Evolutionary conservation across 768 basidiomycete species (phyloP).

Genomic region (Amanita muscaria): DNA sequence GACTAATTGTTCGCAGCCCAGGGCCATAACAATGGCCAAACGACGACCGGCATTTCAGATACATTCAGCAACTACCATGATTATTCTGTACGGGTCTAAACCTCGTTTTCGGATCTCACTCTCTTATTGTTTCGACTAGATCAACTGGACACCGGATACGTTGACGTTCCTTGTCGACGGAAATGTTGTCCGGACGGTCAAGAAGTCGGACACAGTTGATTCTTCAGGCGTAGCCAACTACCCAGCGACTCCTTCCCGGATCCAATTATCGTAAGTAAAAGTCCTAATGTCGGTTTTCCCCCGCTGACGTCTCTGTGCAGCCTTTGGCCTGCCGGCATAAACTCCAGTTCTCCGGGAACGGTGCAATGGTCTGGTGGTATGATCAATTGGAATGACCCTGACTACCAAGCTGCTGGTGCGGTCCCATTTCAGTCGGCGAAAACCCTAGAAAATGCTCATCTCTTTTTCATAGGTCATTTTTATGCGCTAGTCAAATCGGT

Average conservation of each 20-base stretch:
- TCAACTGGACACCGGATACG: conserved; percentile 71
- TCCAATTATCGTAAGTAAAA: conserved; percentile 63
- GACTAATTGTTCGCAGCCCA: conserved; percentile 23
- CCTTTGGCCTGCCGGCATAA: conserved; percentile 78
- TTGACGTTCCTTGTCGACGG: conserved; percentile 67
- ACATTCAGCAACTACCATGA: conserved; percentile 68
- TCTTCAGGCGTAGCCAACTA: conserved; percentile 51
- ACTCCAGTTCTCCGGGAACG: conserved; percentile 52
- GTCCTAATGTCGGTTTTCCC: neutral
- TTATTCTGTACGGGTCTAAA: conserved; percentile 46
- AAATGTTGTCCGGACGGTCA: conserved; percentile 58
- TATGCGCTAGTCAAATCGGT: conserved; percentile 57
- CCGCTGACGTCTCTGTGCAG: conserved; percentile 22
- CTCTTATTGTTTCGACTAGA: conserved; percentile 30
- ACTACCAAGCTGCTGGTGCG: conserved; percentile 59
- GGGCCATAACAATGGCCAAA: conserved; percentile 38
- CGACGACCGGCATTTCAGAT: conserved; percentile 42
- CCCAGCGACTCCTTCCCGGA: conserved; percentile 71
- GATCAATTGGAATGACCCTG: conserved; percentile 76
- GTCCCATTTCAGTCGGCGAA: conserved; percentile 1
- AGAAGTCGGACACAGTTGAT: conserved; percentile 48
- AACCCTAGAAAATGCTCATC: neutral
- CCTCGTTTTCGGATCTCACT: neutral
- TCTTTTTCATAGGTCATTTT: conserved; percentile 47
- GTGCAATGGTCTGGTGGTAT: conserved; percentile 73